phyloP scores from a whole-genome alignment of 225 moss, liverwort and hornwort species.

The Polytrichum commune region DNA sequence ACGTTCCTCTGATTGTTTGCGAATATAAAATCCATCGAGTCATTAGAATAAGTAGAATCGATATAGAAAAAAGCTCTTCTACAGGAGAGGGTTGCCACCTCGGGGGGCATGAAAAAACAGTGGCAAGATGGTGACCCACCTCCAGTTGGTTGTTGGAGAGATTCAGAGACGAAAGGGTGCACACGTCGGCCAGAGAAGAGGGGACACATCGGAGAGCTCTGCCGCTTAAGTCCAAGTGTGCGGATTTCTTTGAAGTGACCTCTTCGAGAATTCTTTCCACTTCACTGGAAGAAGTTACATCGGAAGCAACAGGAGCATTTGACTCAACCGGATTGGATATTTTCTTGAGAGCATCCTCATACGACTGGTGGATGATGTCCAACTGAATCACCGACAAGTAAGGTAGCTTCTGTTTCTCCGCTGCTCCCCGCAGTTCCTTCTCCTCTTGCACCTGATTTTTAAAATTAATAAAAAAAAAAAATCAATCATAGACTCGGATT shows the following conservation, averaged over 20 bases:
- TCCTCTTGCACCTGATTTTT: conserved; percentile 34
- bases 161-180: conserved; percentile 53
- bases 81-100: too few relatives aligned
- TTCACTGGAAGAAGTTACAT: conserved; percentile 6
- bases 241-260: conserved; percentile 30
- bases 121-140: conserved; percentile 27
- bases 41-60: too few relatives aligned
- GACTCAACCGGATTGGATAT: conserved; percentile 3
- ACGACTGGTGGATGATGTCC: conserved; percentile 65
- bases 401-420: conserved; percentile 70
- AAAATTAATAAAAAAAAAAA: not conserved
- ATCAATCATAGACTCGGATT: not conserved
- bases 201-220: conserved; percentile 54
- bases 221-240: conserved; percentile 50
- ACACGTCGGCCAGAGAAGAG: conserved; percentile 46
- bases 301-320: too few relatives aligned
- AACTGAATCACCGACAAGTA: conserved; percentile 70
- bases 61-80: not conserved
- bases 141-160: conserved; percentile 71
- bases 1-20: too few relatives aligned
- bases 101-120: too few relatives aligned
- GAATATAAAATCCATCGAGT: too few relatives aligned
- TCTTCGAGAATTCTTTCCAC: conserved; percentile 39
- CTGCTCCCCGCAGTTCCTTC: conserved; percentile 44
- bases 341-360: conserved; percentile 41